Evolutionary conservation across 208 protist genomes (phyloP).

Genomic region (Leishmania martiniquensis): DNA sequence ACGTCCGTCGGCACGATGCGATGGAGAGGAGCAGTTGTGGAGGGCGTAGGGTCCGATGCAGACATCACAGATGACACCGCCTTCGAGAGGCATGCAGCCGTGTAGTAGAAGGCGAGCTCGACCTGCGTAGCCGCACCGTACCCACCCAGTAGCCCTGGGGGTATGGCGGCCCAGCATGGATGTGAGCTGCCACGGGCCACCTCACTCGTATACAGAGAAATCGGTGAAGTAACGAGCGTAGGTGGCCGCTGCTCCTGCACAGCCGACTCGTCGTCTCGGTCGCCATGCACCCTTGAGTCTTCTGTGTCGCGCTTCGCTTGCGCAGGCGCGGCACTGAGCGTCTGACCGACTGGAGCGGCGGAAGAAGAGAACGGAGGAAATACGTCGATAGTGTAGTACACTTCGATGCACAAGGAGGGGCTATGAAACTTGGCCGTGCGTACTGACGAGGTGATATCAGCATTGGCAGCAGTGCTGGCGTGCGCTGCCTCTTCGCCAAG

Average conservation of each 20-base stretch:
- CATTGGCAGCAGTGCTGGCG: not conserved
- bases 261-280: not conserved
- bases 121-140: not conserved
- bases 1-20: conserved; percentile 15
- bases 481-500: not conserved
- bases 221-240: not conserved
- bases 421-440: conserved; percentile 15
- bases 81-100: conserved; percentile 9
- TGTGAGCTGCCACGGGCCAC: conserved; percentile 27
- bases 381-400: conserved; percentile 6
- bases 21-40: not conserved
- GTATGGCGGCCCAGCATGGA: conserved; percentile 28
- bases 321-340: not conserved
- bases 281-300: not conserved
- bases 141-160: not conserved
- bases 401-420: conserved; percentile 16
- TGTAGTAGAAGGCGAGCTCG: conserved; percentile 29
- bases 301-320: not conserved
- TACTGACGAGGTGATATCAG: not conserved
- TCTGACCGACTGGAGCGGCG: not conserved
- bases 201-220: conserved; percentile 26
- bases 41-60: not conserved
- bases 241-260: not conserved
- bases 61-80: conserved; percentile 3
- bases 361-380: not conserved